These are phyloP conservation scores for Tephrocybe rancida DNA, from an alignment of 768 basidiomycete species.

Conservation along the genomic window DNA sequence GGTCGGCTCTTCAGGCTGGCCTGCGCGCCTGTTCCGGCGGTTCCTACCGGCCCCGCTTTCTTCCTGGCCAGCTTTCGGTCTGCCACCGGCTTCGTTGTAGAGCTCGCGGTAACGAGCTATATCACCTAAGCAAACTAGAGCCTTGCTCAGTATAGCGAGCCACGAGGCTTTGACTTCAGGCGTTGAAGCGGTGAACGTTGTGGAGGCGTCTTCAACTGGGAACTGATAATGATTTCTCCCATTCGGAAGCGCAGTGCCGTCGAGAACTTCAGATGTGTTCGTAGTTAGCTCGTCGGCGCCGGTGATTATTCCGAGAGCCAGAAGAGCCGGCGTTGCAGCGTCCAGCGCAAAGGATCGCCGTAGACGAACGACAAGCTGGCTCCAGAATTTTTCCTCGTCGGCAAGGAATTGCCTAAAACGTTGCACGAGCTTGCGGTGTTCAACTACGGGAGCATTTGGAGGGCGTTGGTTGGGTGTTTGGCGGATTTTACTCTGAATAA, in stretches of 20 bases:
- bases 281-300: conserved; percentile 35
- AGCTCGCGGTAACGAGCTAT: conserved; percentile 92
- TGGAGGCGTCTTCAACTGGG: conserved; percentile 53
- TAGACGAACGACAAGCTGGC: conserved; percentile 73
- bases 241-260: conserved; percentile 27
- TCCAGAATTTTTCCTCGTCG: conserved; percentile 93
- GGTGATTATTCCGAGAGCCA: conserved; percentile 54
- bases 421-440: conserved; percentile 83
- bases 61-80: conserved; percentile 70
- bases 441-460: conserved; percentile 45
- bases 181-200: conserved; percentile 40
- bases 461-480: conserved; percentile 52
- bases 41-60: conserved; percentile 46
- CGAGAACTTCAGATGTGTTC: conserved; percentile 17
- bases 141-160: conserved; percentile 82
- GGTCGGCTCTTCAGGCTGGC: conserved; percentile 45
- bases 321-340: conserved; percentile 61
- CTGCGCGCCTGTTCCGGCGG: conserved; percentile 51
- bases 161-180: conserved; percentile 59
- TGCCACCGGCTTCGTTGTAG: conserved; percentile 74
- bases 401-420: conserved; percentile 90
- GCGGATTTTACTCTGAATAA: conserved; percentile 41
- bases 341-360: conserved; percentile 72
- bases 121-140: conserved; percentile 90
- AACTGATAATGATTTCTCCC: conserved; percentile 67